These are phyloP conservation scores for Phytophthora tentaculata DNA, from an alignment of 352 stramenopile species.

Conservation along the genomic window DNA sequence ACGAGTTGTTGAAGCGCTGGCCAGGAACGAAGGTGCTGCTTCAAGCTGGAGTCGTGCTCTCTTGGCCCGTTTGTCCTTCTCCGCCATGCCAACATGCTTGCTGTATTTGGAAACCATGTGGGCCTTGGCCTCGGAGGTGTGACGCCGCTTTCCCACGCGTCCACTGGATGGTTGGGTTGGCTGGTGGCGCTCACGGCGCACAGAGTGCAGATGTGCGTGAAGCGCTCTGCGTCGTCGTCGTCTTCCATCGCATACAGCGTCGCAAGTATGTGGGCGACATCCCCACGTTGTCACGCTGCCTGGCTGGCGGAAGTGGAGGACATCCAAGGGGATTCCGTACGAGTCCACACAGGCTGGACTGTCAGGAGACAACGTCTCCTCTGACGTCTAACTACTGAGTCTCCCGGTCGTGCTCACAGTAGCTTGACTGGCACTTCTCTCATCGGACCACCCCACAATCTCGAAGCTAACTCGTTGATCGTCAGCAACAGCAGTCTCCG, in stretches of 20 bases:
- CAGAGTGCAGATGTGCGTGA: too few species aligned
- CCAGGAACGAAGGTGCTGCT: slow-evolving; percentile 3
- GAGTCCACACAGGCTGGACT: neutral
- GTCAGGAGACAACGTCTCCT: neutral
- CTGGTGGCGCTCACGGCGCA: too few species aligned
- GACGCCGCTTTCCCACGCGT: neutral
- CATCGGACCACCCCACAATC: neutral
- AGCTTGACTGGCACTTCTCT: neutral
- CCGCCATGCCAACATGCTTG: too few species aligned
- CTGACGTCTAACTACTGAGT: neutral
- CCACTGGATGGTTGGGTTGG: too few species aligned
- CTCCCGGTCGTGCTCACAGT: too few species aligned
- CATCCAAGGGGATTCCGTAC: neutral
- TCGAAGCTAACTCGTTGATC: neutral
- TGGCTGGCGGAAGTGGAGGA: neutral
- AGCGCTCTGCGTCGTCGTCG: too few species aligned
- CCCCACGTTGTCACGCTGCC: neutral
- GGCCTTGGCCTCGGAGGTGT: too few species aligned
- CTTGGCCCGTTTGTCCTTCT: too few species aligned
- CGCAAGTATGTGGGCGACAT: neutral
- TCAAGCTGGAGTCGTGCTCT: too few species aligned
- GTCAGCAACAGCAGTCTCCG: neutral
- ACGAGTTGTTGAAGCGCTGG: neutral
- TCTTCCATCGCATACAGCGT: too few species aligned
- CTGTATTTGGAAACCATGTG: too few species aligned